Evolutionary conservation across 768 basidiomycete genomes (phyloP), one percentile per base, ranked within the genome.

Genomic region (Mycena leptocephala): DNA sequence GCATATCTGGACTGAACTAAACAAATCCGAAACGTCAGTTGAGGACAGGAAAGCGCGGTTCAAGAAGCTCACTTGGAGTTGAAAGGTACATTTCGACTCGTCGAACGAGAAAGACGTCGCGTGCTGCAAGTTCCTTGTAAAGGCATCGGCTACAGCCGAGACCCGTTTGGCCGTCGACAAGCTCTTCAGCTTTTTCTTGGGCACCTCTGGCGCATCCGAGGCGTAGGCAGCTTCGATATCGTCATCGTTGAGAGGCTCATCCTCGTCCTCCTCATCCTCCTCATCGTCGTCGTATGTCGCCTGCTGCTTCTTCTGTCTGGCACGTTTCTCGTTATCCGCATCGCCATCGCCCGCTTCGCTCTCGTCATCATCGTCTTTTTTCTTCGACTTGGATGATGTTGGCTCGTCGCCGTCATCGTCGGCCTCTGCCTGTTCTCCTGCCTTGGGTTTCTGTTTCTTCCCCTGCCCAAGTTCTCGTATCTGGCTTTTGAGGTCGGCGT

Each of bases 381-480:
- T 85, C 79, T 82, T 86, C 61, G 75, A 77, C 48, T 75, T 79
- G 67, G 80, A 66, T 59, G 80, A 66, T 59, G 82, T 61, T 5
- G 70, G 59, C 11, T 86, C 90, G 30, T 86, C 87, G 28, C 76
- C 82, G 8, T 87, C 88, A 9, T 81, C 87, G 26, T 90, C 92
- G 26, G 89, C 94, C 24, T 90, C 92, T 9, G 85, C 90, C 20
- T 86, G 91, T 9, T 88, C 91, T 32, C 86, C 91, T 33, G 84
- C 84, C 32, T 81, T 88, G 35, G 85, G 82, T 41, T 88, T 88
- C 32, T 84, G 82, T 41, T 88, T 88, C 76, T 92, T 93, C 13
- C 97, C 97, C 81, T 96, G 94, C 7, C 98, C 98, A 20, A 98
- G 87, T 76, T 96, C 93, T 37, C 91, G 89, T 66, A 94, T 94